Evolutionary conservation across 257 asterid genomes (phyloP).

Genomic region (Oldenlandia corymbosa): DNA sequence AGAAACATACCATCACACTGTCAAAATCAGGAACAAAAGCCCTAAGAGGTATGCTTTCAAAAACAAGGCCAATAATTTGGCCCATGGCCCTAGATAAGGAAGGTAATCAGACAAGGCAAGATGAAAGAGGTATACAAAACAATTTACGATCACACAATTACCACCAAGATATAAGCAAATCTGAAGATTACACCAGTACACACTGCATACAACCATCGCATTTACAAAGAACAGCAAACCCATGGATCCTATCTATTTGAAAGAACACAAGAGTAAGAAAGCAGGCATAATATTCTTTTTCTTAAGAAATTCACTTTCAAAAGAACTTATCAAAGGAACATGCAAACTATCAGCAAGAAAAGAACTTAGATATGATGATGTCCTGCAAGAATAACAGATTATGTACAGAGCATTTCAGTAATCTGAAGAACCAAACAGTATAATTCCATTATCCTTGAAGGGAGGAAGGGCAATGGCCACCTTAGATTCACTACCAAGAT

Average conservation of each 20-base stretch:
- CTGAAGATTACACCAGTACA: neutral
- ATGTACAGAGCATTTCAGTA: neutral
- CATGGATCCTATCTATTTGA: neutral
- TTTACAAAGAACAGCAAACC: neutral
- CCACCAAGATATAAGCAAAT: neutral
- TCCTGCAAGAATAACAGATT: neutral
- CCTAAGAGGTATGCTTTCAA: too few relatives aligned
- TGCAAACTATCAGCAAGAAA: neutral
- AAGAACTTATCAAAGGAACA: neutral
- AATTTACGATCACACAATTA: neutral
- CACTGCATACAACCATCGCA: neutral
- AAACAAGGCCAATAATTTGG: too few relatives aligned
- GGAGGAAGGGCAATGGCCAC: neutral
- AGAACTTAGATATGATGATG: neutral
- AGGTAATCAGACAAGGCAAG: neutral
- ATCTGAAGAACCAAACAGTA: neutral
- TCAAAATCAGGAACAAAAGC: too few relatives aligned
- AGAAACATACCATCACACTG: too few relatives aligned
- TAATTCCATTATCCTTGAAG: neutral
- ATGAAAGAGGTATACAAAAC: neutral
- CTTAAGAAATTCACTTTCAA: neutral
- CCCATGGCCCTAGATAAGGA: neutral
- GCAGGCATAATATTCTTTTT: neutral
- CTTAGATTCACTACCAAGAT: neutral
- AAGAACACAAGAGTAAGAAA: neutral